These are phyloP conservation scores for Peniophora sp. DNA, from an alignment of 1,284 basidiomycete genomes.

Conservation along the genomic window DNA sequence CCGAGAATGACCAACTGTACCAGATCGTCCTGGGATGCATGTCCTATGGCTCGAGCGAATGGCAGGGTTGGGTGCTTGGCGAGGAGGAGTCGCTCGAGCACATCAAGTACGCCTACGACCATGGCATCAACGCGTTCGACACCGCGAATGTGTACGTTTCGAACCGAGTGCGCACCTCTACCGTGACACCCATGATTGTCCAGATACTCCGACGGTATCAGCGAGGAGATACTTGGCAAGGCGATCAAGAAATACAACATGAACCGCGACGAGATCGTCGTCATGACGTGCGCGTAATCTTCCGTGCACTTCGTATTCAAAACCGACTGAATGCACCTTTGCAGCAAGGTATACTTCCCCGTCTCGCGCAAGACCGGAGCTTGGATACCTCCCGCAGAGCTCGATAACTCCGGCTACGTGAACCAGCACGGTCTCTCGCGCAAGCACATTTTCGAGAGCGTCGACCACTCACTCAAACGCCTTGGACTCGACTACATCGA, in stretches of 20 bases:
- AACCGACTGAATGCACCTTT: neutral
- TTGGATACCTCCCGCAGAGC: neutral
- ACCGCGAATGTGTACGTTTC: slow-evolving; percentile 31
- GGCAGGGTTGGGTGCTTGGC: slow-evolving; percentile 31
- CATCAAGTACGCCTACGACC: slow-evolving; percentile 28
- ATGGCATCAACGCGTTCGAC: slow-evolving; percentile 45
- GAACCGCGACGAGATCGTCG: slow-evolving; percentile 6
- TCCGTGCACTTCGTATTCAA: neutral
- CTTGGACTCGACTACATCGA: slow-evolving; percentile 69
- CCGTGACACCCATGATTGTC: neutral
- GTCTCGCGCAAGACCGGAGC: slow-evolving; percentile 11
- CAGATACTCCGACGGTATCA: slow-evolving; percentile 4
- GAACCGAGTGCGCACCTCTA: neutral
- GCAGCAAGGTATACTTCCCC: slow-evolving; percentile 12
- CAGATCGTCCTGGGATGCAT: slow-evolving; percentile 34
- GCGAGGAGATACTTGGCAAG: slow-evolving; percentile 5
- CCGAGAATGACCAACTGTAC: too few species aligned
- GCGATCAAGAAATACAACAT: slow-evolving; percentile 5
- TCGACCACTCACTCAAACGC: slow-evolving; percentile 57
- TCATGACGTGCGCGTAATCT: slow-evolving; percentile 4
- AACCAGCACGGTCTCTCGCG: slow-evolving; percentile 24
- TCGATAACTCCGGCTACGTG: slow-evolving; percentile 14
- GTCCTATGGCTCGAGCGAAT: slow-evolving; percentile 28
- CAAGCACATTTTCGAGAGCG: slow-evolving; percentile 66
- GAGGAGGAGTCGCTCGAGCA: slow-evolving; percentile 31